phyloP scores from a whole-genome alignment of 495 filamentous ascomycete species.

The Thermothielavioides terrestris region DNA sequence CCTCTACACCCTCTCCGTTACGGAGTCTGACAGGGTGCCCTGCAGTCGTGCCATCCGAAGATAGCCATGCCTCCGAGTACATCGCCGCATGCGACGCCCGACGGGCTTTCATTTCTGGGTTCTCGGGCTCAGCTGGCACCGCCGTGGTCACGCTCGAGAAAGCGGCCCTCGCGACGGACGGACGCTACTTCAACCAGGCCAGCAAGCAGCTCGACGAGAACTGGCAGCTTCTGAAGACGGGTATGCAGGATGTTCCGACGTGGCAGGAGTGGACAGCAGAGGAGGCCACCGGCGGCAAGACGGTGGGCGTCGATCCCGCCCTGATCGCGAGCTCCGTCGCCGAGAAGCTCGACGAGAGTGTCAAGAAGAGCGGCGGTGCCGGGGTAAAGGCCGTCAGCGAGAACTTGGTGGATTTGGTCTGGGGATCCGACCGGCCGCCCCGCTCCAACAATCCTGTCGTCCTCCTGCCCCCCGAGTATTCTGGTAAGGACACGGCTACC shows the following conservation, averaged over 20 bases:
- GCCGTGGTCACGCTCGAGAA: slow-evolving; percentile 81
- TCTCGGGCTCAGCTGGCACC: slow-evolving; percentile 90
- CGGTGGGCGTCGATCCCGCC: slow-evolving; percentile 85
- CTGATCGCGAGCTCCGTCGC: slow-evolving; percentile 79
- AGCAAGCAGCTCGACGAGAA: slow-evolving; percentile 84
- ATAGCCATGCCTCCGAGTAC: slow-evolving; percentile 96
- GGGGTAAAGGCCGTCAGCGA: slow-evolving; percentile 61
- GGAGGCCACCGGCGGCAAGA: slow-evolving; percentile 74
- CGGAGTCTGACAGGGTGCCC: slow-evolving; percentile 3
- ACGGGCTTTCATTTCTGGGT: slow-evolving; percentile 87
- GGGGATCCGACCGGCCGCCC: slow-evolving; percentile 65
- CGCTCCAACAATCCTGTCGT: slow-evolving; percentile 69
- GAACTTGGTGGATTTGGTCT: slow-evolving; percentile 83
- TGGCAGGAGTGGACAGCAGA: slow-evolving; percentile 97
- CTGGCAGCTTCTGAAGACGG: slow-evolving; percentile 89
- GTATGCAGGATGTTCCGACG: slow-evolving; percentile 84
- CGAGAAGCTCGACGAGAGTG: slow-evolving; percentile 75
- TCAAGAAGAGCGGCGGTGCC: slow-evolving; percentile 78
- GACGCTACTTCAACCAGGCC: slow-evolving; percentile 98
- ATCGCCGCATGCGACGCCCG: slow-evolving; percentile 90
- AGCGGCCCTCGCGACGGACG: slow-evolving; percentile 89
- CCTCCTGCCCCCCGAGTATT: slow-evolving; percentile 59
- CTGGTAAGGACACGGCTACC: slow-evolving; percentile 72
- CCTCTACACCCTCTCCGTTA: background rate
- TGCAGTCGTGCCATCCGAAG: slow-evolving; percentile 91